Evolutionary conservation across 208 protist genomes (phyloP).

Genomic region (Acanthamoeba royreba): DNA sequence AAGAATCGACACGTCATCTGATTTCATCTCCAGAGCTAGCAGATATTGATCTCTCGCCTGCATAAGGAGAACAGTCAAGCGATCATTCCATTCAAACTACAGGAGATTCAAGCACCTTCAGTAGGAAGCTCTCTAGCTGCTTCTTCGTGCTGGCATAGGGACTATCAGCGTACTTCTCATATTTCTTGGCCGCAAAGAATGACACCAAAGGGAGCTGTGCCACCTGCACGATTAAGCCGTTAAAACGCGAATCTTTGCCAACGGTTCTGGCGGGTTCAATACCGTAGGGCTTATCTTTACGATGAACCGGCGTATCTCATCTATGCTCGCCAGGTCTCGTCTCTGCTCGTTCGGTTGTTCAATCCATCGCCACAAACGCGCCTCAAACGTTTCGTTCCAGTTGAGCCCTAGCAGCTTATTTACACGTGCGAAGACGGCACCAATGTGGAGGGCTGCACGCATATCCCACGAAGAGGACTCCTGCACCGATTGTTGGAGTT

Average conservation of each 20-base stretch:
- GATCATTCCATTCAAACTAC: not conserved
- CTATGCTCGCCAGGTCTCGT: not conserved
- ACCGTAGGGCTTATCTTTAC: conserved; percentile 11
- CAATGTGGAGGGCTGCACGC: not conserved
- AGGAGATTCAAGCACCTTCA: not conserved
- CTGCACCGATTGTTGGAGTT: no score
- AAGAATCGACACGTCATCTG: not conserved
- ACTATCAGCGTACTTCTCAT: conserved; percentile 26
- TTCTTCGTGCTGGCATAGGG: conserved; percentile 40
- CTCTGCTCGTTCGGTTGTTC: not conserved
- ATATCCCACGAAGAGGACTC: no score
- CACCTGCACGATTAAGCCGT: not conserved
- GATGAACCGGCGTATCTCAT: not conserved
- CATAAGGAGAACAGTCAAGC: not conserved
- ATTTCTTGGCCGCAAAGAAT: conserved; percentile 35
- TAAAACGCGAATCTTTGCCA: not conserved
- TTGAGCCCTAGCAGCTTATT: not conserved
- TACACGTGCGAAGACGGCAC: conserved; percentile 17
- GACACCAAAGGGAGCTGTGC: conserved; percentile 25
- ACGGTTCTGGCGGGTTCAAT: no score
- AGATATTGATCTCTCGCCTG: conserved; percentile 32
- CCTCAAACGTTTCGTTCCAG: not conserved
- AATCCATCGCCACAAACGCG: not conserved
- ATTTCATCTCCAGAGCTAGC: conserved; percentile 34
- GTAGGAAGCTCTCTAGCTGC: conserved; percentile 7